Base-by-base conservation (phyloP, 129 eudicot genomes). In the Helianthus tuberosus region DNA sequence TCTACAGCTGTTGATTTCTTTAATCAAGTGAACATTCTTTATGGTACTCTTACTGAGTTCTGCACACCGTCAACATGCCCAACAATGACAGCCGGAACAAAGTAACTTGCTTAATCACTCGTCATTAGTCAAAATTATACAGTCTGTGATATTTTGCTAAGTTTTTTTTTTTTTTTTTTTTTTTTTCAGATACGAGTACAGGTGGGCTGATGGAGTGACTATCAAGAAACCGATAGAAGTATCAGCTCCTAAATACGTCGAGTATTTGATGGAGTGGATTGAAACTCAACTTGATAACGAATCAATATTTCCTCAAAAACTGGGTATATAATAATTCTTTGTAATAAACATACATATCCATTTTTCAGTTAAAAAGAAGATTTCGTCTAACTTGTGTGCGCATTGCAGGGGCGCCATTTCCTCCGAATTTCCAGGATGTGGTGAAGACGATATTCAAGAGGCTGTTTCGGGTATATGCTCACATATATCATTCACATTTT, bases 131-230 rank as follows among this genome's bases (percentile, higher is more conserved):
- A 29, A 23, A 3, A 36, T 67, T 47, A 15, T 54, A 23, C 49
- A 17, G 1, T 29, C 4, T 7, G 25, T 29, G 63, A 69, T 69
- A 47, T n/a, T 73, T 44, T 17, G n/a, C 32, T 29, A 6, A 17
- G 32, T 16, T 36, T 53, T 65, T 74, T 51, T 66, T 75, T 20
- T 66, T 66, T 66, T 75, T 14, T 66, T 66, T n/a, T n/a, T n/a
- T n/a, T 13, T 75, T 36, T 67, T 62, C 74, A 87, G 91, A 72
- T 87, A 87, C 5, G 92, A 87, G 75, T 87, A 87, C 78, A 73
- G 92, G 75, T 87, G 92, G 92, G 92, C 92, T 27, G 92, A 87
- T 69, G 92, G 92, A 62, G 92, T 87, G 60, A 39, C 87, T 23
- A 87, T 87, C 62, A 87, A 88, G 86, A 85, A 76, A 79, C 89